Evolutionary conservation across 768 basidiomycete genomes (phyloP).

Genomic region (Collybiopsis confluens): DNA sequence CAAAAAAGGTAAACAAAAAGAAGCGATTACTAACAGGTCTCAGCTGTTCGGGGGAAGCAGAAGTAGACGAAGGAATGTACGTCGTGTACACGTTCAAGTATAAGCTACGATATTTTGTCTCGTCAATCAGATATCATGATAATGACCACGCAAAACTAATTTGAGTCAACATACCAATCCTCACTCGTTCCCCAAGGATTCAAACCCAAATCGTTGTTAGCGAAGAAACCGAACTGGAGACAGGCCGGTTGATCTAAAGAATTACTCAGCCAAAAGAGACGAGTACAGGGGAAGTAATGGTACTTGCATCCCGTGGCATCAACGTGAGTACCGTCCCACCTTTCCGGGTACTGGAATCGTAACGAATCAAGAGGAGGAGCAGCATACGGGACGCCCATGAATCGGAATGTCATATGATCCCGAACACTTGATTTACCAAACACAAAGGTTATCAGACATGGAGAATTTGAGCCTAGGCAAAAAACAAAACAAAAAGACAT

Average conservation of each 20-base stretch:
- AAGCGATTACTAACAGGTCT: no score
- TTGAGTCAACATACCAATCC: constrained; percentile 11
- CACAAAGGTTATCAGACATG: background rate
- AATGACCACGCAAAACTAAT: no score
- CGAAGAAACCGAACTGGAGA: constrained; percentile 14
- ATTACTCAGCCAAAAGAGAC: background rate
- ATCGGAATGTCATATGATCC: constrained; percentile 36
- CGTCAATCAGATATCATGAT: no score
- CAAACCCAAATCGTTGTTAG: constrained; percentile 12
- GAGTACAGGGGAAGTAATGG: constrained; percentile 11
- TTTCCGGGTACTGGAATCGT: constrained; percentile 33
- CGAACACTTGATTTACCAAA: constrained; percentile 25
- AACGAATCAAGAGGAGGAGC: constrained; percentile 23
- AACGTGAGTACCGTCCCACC: constrained; percentile 20
- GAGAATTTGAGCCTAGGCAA: background rate
- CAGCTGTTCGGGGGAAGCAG: constrained; percentile 12
- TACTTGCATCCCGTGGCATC: constrained; percentile 24
- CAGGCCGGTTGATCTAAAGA: constrained; percentile 14
- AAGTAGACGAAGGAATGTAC: constrained; percentile 22
- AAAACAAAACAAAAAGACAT: background rate
- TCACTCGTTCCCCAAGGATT: constrained; percentile 17
- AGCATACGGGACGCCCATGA: constrained; percentile 39
- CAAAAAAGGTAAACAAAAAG: no score
- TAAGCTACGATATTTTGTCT: constrained; percentile 7
- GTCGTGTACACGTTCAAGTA: constrained; percentile 35